Base-by-base conservation (phyloP, 1,139 yeast genomes). In the Komagataea norvegica region DNA sequence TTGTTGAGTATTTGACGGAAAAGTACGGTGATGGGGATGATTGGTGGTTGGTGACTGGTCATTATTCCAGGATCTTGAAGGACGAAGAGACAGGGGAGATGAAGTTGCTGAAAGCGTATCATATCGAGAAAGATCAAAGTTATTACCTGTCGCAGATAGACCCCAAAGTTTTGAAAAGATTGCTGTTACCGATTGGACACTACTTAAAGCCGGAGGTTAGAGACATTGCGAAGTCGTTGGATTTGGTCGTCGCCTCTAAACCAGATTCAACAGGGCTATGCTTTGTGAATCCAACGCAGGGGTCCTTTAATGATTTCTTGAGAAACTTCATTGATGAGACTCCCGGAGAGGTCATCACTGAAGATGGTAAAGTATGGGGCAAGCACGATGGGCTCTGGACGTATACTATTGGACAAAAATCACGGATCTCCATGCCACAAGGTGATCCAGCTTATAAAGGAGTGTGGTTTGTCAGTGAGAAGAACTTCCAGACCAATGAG, bases 191-290 rank as follows among this genome's bases (percentile, higher is more conserved):
- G 1, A 70, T 91, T 13, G 94, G 96, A 0, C 79, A 78, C 49
- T 68, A 74, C 42, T 67, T 77, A 14, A 91, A 91, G 59, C 85
- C 89, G 0, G 72, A 81, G 48, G 79, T 89, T 1, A 63, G 98
- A 18, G 61, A 68, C 20, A 49, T 84, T 30, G 97, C 98, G 0
- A 47, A 56, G n/a, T 52, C 64, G 1, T 25, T 54, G 11, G 43
- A 53, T 2, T 62, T 93, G 13, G 75, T 77, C 1, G 80, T 85
- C 1, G 87, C 91, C 1, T 59, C 64, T 14, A 89, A 89, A 52
- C 93, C 88, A 0, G 99, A 91, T 56, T 87, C 96, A 0, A 95
- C 87, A 56, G 99, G 99, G 0, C 68, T 91, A 10, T 91, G 99
- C 57, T 91, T 91, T 65, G 96, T 91, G 70, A 62, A 56, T 16